Base-by-base conservation (phyloP, 1,284 basidiomycete species). In the Hortiboletus rubellus region DNA sequence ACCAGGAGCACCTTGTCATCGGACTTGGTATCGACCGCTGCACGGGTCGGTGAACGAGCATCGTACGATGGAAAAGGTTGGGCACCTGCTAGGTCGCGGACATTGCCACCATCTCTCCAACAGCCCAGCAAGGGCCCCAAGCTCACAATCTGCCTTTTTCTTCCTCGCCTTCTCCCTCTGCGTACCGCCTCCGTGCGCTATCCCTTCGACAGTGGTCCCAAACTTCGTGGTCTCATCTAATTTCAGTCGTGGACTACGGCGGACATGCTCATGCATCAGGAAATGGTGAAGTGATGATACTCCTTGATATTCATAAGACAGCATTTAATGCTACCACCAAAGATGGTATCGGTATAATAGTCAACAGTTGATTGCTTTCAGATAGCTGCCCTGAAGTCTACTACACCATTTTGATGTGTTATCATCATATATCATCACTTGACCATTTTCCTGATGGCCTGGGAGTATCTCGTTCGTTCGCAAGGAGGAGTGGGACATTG, bases 61-160 rank as follows among this genome's bases (percentile, higher is more conserved):
- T 3, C 47, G 50, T 44, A 46, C 41, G 22, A 22, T 22, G 15
- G 12, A 24, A 47, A 50, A 24, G 31, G 50, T 34, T n/a, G 42
- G 27, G 30, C 24, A 77, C 89, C 76, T 68, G 91, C 92, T 92
- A 92, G 57, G 90, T 92, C 41, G 79, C 84, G 12, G 84, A 81
- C 93, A 97, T 96, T 34, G 94, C 91, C 46, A 92, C 81, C 67
- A 96, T 89, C 49, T 96, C 96, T 55, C 94, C 96, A 6, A 88
- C 84, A 33, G 94, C 45, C 96, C 96, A 24, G 96, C 92, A 37
- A 92, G 73, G 34, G 96, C 86, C 2, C 92, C 62, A 96, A 67
- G 72, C 93, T 95, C 0, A 91, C 93, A 61, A 93, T 84, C 18
- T 89, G 78, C 60, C 86, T 82, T 55, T 81, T 79, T 62, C 76